Percentiles rank a stretch among this genome's conserved stretches.
phyloP scores from a whole-genome alignment of 2,329 filamentous ascomycete genomes.

The Clarireedia monteithiana region DNA sequence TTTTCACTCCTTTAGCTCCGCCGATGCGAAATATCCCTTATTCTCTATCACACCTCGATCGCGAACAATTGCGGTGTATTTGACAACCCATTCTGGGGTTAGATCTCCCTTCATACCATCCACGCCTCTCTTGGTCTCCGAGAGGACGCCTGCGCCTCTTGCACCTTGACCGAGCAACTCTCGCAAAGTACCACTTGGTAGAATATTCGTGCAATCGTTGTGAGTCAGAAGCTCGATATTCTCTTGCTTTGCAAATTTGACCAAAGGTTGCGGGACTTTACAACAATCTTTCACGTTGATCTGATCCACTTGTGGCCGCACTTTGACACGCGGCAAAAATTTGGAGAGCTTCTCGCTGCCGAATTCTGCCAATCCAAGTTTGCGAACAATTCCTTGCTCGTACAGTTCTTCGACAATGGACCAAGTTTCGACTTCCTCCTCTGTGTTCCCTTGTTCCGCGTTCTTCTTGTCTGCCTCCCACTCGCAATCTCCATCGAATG shows the following conservation, averaged over 20 bases:
- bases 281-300: constrained; percentile 96
- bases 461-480: constrained; percentile 61
- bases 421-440: constrained; percentile 62
- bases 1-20: constrained; percentile 50
- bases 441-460: constrained; percentile 54
- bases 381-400: constrained; percentile 59
- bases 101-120: constrained; percentile 68
- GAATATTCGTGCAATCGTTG: constrained; percentile 85
- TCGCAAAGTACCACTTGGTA: constrained; percentile 76
- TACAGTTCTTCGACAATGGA: constrained; percentile 68
- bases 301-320: constrained; percentile 81
- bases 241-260: constrained; percentile 74
- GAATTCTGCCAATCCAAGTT: constrained; percentile 85
- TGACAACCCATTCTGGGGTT: constrained; percentile 86
- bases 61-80: constrained; percentile 92
- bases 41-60: constrained; percentile 95
- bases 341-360: constrained; percentile 42
- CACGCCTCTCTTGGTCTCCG: constrained; percentile 36
- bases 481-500: constrained; percentile 88
- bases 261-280: constrained; percentile 82
- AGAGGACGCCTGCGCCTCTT: constrained; percentile 68
- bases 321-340: constrained; percentile 27
- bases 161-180: constrained; percentile 71
- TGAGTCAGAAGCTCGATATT: constrained; percentile 86
- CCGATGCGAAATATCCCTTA: constrained; percentile 92